Evolutionary conservation across 2,329 filamentous ascomycete species (phyloP), one percentile per base, ranked within the genome.

Genomic region (Metarhizium humberi): DNA sequence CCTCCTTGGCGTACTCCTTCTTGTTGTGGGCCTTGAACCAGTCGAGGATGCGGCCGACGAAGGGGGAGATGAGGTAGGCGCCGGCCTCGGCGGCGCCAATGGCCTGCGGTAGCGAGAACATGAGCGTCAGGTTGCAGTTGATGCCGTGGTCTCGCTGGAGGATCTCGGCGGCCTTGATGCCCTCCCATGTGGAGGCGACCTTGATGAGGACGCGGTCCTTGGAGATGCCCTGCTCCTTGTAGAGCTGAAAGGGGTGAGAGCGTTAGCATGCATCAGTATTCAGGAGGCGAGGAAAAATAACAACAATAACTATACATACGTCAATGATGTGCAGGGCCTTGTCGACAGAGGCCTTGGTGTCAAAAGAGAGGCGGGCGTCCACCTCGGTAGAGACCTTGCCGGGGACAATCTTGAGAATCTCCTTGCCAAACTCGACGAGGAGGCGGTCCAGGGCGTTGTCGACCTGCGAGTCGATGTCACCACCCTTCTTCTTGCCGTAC

Each of bases 331-430:
- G 88, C 52, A 97, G 87, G 61, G 94, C 94, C 87, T 99, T 99
- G 70, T 92, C 80, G 63, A 99, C 86, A 53, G 91, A 95, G 57
- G 82, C 86, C 81, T 97, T 78, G 70, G 87, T 95, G 77, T 95
- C 88, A 77, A 99, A 99, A 59, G 92, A 97, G 78, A 95, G 91
- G 65, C 85, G 82, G 68, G 94, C 94, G 70, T 99, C 94, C 64
- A 99, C 94, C 81, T 99, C 94, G 57, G 94, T 99, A 56, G 94
- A 99, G 69, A 99, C 94, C 81, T 95, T 96, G 77, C 94, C 94
- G 69, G 94, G 94, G 60, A 99, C 88, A 72, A 99, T 94, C 73
- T 92, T 82, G 62, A 99, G 85, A 66, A 99, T 99, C 81, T 97
- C 89, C 77, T 87, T 92, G 78, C 94, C 94, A 76, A 99, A 99